Evolutionary conservation across 2,329 filamentous ascomycete genomes (phyloP).

Genomic region (Fusarium sp.): DNA sequence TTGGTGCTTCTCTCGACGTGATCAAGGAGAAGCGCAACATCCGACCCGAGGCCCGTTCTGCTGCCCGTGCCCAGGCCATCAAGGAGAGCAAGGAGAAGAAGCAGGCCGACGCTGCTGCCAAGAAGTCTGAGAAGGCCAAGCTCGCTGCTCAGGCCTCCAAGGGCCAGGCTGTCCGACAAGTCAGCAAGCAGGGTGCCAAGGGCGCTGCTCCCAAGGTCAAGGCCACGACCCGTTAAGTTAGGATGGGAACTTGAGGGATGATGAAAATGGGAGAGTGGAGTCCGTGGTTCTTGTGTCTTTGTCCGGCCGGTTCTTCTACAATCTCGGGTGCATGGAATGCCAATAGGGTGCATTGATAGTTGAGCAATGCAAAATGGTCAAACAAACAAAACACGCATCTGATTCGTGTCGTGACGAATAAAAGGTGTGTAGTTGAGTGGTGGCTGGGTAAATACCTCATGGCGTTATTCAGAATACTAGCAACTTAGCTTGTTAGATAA

Average conservation of each 20-base stretch:
- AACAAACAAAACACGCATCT: constrained; percentile 32
- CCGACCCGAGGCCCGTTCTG: constrained; percentile 94
- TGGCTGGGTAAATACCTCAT: constrained; percentile 26
- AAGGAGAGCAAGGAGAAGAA: constrained; percentile 99
- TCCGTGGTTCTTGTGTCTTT: constrained; percentile 58
- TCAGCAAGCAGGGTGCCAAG: constrained; percentile 98
- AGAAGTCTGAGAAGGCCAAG: constrained; percentile 99
- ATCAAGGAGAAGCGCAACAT: constrained; percentile 98
- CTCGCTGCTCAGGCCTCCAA: constrained; percentile 76
- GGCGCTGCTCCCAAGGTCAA: constrained; percentile 87
- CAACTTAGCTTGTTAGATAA: constrained; percentile 17
- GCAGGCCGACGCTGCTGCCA: constrained; percentile 83
- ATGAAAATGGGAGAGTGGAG: constrained; percentile 50
- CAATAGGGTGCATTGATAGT: constrained; percentile 57
- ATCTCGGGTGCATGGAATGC: constrained; percentile 56
- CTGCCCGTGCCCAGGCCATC: constrained; percentile 89
- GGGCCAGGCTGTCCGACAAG: constrained; percentile 82
- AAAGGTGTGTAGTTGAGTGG: constrained; percentile 13
- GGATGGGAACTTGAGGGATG: constrained; percentile 33
- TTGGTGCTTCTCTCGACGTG: constrained; percentile 98
- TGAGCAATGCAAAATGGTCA: constrained; percentile 54
- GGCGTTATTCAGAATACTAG: constrained; percentile 19
- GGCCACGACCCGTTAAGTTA: constrained; percentile 79
- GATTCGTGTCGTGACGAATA: constrained; percentile 35
- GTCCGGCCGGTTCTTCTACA: constrained; percentile 56